A percentile compares a stretch with the other conserved stretches of the same genome.
These are phyloP conservation scores for Roridomyces roridus DNA, from an alignment of 768 basidiomycete species.

Conservation along the genomic window DNA sequence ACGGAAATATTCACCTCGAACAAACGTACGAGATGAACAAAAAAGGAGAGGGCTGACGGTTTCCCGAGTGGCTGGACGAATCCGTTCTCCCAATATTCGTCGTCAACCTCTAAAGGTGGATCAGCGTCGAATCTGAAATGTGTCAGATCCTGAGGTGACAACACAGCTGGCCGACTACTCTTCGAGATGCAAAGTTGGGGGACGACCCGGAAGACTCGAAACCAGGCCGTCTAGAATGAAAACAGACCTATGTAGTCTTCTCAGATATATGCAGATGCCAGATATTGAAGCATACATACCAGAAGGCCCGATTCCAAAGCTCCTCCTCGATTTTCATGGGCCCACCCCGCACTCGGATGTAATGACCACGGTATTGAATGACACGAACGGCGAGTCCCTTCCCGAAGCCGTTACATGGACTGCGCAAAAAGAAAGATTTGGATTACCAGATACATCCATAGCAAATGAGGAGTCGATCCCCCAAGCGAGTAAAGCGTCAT, in stretches of 20 bases:
- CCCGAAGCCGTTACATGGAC: conserved; percentile 52
- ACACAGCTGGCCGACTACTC: too few species aligned
- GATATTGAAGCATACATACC: too few species aligned
- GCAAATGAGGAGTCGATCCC: conserved; percentile 49
- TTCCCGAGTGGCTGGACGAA: conserved; percentile 3
- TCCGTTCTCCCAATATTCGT: neutral
- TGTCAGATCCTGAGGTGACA: too few species aligned
- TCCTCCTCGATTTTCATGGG: conserved; percentile 55
- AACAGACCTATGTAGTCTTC: too few species aligned
- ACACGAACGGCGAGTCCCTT: conserved; percentile 59
- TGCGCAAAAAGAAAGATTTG: too few species aligned
- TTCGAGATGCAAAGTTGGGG: too few species aligned
- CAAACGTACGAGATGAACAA: neutral
- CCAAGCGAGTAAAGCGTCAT: conserved; percentile 39
- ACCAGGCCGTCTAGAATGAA: too few species aligned
- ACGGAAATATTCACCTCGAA: neutral
- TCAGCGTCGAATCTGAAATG: conserved; percentile 3
- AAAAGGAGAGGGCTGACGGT: neutral
- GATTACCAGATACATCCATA: too few species aligned
- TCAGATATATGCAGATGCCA: too few species aligned
- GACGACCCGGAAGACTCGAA: too few species aligned
- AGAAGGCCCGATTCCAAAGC: conserved; percentile 64
- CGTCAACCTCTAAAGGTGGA: conserved; percentile 2
- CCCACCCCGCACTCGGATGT: conserved; percentile 49
- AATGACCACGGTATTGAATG: conserved; percentile 66